Base-by-base conservation (phyloP, 768 basidiomycete genomes). In the Exidia glandulosa region DNA sequence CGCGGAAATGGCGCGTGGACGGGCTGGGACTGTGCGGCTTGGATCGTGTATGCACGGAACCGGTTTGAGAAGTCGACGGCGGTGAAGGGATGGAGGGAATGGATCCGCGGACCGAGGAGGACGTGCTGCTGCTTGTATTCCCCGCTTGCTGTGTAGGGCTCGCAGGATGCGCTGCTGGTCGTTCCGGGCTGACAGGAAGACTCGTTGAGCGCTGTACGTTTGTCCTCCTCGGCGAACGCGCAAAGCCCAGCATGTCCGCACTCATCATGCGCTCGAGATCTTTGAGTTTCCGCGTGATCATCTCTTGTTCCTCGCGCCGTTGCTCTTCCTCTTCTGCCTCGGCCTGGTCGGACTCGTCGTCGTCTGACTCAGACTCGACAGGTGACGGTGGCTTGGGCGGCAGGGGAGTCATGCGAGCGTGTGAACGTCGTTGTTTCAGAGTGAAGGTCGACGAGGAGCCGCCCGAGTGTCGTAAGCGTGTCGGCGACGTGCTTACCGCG, bases 11-110 rank as follows among this genome's bases (percentile, higher is more conserved):
- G 79, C 77, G 19, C 84, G 82, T 5, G 83, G 85, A 64, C 84
- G 86, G 12, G 80, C 50, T 54, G 77, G 3, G 84, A 83, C 66
- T 86, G 84, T n/a, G 57, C 9, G 62, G 74, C 75, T 1, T 77
- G 71, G 0, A 81, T 78, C 58, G 81, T 63, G 65, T 80, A 29
- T 37, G 50, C n/a, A 36, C 31, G 10, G 62, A 36, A 27, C 62
- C 57, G 27, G 61, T 56, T 25, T 79, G 80, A 23, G 83, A 79
- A 52, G 83, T 79, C 19, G 79, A 68, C 7, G 84, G 77, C 23
- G 86, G 84, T 0, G 89, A 90, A 0, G 89, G 84, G 29, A 92
- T 90, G 16, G 88, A 87, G 1, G 87, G 88, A 34, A 90, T 87
- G 0, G 90, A 92, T 19, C 84, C 85, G 54, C 13, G 82, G 73